Conservation (phyloP, 768 basidiomycete species). For the Suillus bovinus region DNA sequence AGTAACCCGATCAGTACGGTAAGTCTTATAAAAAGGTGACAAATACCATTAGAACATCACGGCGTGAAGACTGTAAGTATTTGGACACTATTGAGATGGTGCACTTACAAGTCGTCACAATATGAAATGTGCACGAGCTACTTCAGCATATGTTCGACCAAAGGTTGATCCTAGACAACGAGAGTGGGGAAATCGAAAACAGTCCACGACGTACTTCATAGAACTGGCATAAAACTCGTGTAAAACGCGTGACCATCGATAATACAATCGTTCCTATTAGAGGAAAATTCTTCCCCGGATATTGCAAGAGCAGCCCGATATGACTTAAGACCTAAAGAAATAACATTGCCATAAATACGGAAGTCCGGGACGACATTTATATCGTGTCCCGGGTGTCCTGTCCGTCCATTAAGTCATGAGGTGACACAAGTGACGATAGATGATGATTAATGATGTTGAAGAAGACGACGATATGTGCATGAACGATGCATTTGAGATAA, state of each 20-base stretch:
- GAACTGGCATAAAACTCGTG: neutral
- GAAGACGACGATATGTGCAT: no score
- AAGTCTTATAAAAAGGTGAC: neutral
- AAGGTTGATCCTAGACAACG: neutral
- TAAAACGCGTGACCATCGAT: neutral
- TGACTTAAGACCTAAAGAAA: no score
- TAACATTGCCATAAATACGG: no score
- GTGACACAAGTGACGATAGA: no score
- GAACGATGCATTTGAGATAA: no score
- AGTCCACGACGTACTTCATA: no score
- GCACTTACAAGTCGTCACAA: neutral
- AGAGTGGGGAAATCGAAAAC: no score
- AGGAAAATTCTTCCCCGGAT: neutral
- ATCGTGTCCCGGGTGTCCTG: no score
- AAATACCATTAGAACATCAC: neutral
- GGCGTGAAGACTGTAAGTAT: neutral
- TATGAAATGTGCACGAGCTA: neutral
- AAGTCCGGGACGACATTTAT: no score
- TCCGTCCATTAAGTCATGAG: no score
- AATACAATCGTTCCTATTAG: neutral
- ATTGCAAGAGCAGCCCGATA: neutral
- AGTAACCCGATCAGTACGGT: neutral
- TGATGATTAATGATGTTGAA: no score
- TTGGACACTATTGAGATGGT: neutral
- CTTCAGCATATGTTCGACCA: neutral